Evolutionary conservation across 1,284 basidiomycete species (phyloP).

Genomic region (Coniferiporia weirii): DNA sequence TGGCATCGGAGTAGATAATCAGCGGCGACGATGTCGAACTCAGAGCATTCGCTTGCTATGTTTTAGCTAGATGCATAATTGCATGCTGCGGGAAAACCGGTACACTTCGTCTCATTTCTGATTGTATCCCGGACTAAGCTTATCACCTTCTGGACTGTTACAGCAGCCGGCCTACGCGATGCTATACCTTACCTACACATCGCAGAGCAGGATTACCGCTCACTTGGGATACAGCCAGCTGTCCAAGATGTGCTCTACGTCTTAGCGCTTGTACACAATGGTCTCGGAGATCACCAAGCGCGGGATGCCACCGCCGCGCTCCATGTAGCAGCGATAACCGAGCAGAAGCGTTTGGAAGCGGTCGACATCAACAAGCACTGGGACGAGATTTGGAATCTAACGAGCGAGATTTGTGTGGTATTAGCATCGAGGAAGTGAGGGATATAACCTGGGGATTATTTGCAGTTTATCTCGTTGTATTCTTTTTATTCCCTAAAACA

Average conservation of each 20-base stretch:
- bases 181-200: slow-evolving; percentile 55
- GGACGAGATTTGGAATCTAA: slow-evolving; percentile 50
- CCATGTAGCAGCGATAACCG: slow-evolving; percentile 42
- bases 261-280: slow-evolving; percentile 65
- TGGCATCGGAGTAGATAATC: slow-evolving; percentile 46
- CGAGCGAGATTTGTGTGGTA: slow-evolving; percentile 51
- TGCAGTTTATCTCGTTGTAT: background rate
- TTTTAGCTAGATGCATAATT: slow-evolving; percentile 66
- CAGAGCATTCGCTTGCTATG: slow-evolving; percentile 68
- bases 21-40: slow-evolving; percentile 67
- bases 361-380: slow-evolving; percentile 47
- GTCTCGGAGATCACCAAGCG: slow-evolving; percentile 48
- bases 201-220: slow-evolving; percentile 58
- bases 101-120: slow-evolving; percentile 4
- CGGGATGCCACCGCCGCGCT: slow-evolving; percentile 50
- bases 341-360: slow-evolving; percentile 36
- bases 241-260: slow-evolving; percentile 65
- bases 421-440: slow-evolving; percentile 36
- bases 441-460: background rate
- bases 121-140: background rate
- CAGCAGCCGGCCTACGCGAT: slow-evolving; percentile 45
- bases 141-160: background rate
- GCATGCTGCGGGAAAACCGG: slow-evolving; percentile 29
- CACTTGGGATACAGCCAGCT: slow-evolving; percentile 53
- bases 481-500: background rate